phyloP scores from a whole-genome alignment of 1,139 yeast genomes.

The Yamadazyma conglobata region DNA sequence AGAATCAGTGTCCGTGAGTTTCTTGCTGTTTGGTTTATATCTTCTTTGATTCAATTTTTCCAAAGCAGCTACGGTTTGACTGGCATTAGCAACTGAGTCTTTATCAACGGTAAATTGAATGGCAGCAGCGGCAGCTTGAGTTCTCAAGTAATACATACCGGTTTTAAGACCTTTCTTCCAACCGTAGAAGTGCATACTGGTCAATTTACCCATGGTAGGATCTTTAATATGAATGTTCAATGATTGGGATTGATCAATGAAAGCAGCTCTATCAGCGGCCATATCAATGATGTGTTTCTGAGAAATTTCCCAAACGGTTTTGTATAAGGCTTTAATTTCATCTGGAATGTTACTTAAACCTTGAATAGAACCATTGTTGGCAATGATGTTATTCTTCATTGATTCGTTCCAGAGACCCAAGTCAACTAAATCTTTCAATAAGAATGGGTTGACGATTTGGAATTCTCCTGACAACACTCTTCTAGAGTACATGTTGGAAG shows the following conservation, averaged over 20 bases:
- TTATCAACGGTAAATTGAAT: slow-evolving; percentile 58
- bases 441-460: slow-evolving; percentile 57
- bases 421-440: slow-evolving; percentile 52
- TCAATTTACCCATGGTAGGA: slow-evolving; percentile 57
- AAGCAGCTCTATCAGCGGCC: slow-evolving; percentile 62
- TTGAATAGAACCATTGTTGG: slow-evolving; percentile 56
- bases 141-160: slow-evolving; percentile 61
- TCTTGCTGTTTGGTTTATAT: slow-evolving; percentile 22
- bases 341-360: slow-evolving; percentile 48
- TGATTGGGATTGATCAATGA: slow-evolving; percentile 59
- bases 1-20: slow-evolving; percentile 27
- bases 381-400: slow-evolving; percentile 50
- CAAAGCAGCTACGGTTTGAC: slow-evolving; percentile 49
- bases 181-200: slow-evolving; percentile 59
- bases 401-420: slow-evolving; percentile 54
- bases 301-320: slow-evolving; percentile 61
- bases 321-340: slow-evolving; percentile 49
- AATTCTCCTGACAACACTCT: slow-evolving; percentile 61
- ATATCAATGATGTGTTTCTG: slow-evolving; percentile 55
- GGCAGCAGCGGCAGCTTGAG: slow-evolving; percentile 62
- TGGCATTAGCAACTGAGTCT: slow-evolving; percentile 39
- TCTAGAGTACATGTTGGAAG: slow-evolving; percentile 57
- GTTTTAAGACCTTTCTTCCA: slow-evolving; percentile 65
- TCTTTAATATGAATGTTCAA: slow-evolving; percentile 53
- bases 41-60: slow-evolving; percentile 54